A percentile compares a stretch with the other conserved stretches of the same genome.
These are phyloP conservation scores for Lizonia empirigonia DNA, from an alignment of 2,329 filamentous ascomycete species.

Conservation along the genomic window DNA sequence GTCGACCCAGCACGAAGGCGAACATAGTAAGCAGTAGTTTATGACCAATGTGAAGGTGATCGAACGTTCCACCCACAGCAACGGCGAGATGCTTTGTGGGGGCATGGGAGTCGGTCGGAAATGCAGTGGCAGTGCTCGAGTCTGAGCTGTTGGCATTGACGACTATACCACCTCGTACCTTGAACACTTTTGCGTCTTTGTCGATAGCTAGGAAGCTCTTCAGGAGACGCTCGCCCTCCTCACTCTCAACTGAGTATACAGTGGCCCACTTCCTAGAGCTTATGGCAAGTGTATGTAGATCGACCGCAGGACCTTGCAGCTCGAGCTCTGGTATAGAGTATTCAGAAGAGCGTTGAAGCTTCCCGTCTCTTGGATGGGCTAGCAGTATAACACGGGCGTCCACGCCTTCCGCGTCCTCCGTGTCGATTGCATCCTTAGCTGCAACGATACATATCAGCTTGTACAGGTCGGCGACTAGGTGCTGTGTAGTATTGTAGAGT, in stretches of 20 bases:
- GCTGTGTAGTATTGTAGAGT: constrained; percentile 71
- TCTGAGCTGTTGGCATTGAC: constrained; percentile 1
- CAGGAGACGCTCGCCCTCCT: constrained; percentile 66
- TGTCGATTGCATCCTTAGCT: constrained; percentile 64
- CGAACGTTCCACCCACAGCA: constrained; percentile 91
- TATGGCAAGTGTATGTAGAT: constrained; percentile 55
- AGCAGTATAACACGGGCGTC: constrained; percentile 78
- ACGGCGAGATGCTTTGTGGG: constrained; percentile 63
- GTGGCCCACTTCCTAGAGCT: constrained; percentile 64
- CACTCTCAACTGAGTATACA: constrained; percentile 70
- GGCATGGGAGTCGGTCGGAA: constrained; percentile 7
- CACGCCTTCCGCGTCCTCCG: constrained; percentile 71
- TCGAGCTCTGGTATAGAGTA: constrained; percentile 39
- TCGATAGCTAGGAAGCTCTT: constrained; percentile 50
- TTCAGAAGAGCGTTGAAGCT: constrained; percentile 26
- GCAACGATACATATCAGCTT: constrained; percentile 76
- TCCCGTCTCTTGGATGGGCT: constrained; percentile 58
- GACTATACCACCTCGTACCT: constrained; percentile 45
- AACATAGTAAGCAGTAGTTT: constrained; percentile 95
- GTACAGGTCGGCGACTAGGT: constrained; percentile 78
- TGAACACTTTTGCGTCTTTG: constrained; percentile 37
- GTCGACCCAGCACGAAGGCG: constrained; percentile 67
- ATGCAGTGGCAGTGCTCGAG: constrained; percentile 15
- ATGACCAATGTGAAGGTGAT: constrained; percentile 93
- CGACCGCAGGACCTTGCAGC: constrained; percentile 56